Percentiles rank a stretch among this genome's conserved stretches.
Conservation (phyloP, 2,329 filamentous ascomycete species). For the Cryphonectria parasitica region DNA sequence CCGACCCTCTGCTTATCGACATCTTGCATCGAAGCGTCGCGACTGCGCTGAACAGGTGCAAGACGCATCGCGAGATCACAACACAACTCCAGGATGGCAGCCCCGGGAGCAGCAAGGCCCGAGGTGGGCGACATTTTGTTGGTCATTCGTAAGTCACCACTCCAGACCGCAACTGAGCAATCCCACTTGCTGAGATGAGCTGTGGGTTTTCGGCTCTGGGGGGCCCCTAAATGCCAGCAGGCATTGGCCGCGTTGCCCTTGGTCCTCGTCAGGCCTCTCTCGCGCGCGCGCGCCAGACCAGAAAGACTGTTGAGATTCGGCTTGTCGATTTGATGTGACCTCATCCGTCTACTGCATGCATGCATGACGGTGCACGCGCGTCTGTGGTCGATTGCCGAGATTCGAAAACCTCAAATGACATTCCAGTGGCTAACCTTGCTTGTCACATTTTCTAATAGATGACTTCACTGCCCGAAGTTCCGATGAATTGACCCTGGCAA, state of each 20-base stretch:
- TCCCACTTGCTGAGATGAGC: conserved; percentile 29
- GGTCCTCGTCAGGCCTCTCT: conserved; percentile 5
- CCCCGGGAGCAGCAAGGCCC: conserved; percentile 51
- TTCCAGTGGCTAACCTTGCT: conserved; percentile 23
- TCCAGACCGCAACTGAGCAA: conserved; percentile 17
- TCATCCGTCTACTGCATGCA: conserved; percentile 4
- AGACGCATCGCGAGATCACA: conserved; percentile 25
- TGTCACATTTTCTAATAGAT: conserved; percentile 56
- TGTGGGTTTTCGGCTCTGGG: conserved; percentile 29
- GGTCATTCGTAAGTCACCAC: conserved; percentile 67
- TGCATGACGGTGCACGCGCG: conserved; percentile 16
- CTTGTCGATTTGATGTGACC: not conserved
- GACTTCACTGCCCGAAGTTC: conserved; percentile 90
- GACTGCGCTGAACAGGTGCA: conserved; percentile 8
- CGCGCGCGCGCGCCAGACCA: not conserved
- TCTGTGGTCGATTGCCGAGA: conserved; percentile 23
- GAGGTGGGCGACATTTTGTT: conserved; percentile 69
- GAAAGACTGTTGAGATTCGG: not conserved
- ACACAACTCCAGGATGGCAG: conserved; percentile 32
- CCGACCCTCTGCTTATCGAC: conserved; percentile 6
- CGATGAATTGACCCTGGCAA: conserved; percentile 87
- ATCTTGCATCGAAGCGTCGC: conserved; percentile 7
- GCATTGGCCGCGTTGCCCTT: conserved; percentile 22
- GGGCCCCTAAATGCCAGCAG: conserved; percentile 17
- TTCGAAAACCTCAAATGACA: conserved; percentile 5